phyloP scores from a whole-genome alignment of 495 filamentous ascomycete genomes.

The Bacidia gigantensis region DNA sequence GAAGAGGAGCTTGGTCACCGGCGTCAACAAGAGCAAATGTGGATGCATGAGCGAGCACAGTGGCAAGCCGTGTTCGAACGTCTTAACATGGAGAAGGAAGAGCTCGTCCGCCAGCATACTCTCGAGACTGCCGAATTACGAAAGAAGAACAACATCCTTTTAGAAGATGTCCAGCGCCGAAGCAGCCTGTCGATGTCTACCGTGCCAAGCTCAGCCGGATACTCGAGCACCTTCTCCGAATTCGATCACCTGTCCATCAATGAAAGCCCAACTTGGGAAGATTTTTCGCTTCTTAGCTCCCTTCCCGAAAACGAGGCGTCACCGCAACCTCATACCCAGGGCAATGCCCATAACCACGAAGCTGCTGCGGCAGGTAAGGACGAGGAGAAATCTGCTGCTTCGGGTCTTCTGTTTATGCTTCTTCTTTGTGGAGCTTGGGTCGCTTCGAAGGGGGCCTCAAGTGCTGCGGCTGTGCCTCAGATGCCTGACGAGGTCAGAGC shows the following conservation, averaged over 20 bases:
- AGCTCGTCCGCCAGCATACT: constrained; percentile 77
- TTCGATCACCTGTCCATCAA: constrained; percentile 79
- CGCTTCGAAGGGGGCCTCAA: constrained; percentile 61
- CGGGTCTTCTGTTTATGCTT: constrained; percentile 61
- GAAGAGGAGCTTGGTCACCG: constrained; percentile 60
- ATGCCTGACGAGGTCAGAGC: constrained; percentile 88
- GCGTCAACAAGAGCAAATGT: constrained; percentile 41
- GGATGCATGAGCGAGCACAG: constrained; percentile 56
- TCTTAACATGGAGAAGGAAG: constrained; percentile 77
- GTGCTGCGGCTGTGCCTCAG: constrained; percentile 53
- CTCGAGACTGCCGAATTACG: constrained; percentile 88
- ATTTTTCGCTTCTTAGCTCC: constrained; percentile 57
- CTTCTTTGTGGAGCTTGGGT: constrained; percentile 95
- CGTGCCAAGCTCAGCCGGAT: constrained; percentile 43
- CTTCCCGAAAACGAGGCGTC: constrained; percentile 32
- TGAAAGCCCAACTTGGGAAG: constrained; percentile 53
- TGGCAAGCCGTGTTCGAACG: constrained; percentile 61
- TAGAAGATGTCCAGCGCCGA: constrained; percentile 68
- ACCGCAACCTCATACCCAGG: constrained; percentile 24
- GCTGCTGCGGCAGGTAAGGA: constrained; percentile 36
- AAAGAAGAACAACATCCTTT: constrained; percentile 85
- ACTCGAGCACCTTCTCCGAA: constrained; percentile 56
- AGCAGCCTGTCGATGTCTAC: constrained; percentile 50
- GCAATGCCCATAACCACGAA: constrained; percentile 41
- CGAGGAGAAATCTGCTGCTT: constrained; percentile 46